Evolutionary conservation across 768 basidiomycete genomes (phyloP).

Genomic region (Pleurotus pulmonarius): DNA sequence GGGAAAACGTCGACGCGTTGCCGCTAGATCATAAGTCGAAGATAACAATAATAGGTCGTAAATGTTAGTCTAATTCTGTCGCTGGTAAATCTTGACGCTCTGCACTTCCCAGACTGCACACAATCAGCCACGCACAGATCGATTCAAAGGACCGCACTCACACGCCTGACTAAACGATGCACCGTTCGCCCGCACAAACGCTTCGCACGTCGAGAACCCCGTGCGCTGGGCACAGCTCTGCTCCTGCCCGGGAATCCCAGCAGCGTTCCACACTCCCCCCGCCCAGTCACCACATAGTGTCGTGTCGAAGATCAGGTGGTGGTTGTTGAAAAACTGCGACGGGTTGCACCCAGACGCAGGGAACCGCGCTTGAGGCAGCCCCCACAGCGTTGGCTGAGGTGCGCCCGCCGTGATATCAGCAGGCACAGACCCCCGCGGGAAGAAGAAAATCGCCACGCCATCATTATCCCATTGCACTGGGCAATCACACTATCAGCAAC

Average conservation of each 20-base stretch:
- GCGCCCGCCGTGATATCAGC: conserved; percentile 66
- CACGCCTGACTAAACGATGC: conserved; percentile 72
- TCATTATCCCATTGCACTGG: conserved; percentile 71
- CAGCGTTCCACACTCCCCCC: conserved; percentile 63
- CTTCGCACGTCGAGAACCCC: conserved; percentile 75
- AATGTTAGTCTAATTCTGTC: conserved; percentile 13
- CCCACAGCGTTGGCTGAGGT: conserved; percentile 80
- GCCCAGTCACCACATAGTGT: conserved; percentile 94
- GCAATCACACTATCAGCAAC: conserved; percentile 1
- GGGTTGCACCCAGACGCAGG: conserved; percentile 73
- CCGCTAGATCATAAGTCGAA: not conserved
- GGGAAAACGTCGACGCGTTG: not conserved
- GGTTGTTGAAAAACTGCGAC: conserved; percentile 72
- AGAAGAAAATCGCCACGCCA: conserved; percentile 83
- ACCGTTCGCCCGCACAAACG: conserved; percentile 73
- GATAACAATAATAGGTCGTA: not conserved
- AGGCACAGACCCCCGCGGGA: conserved; percentile 71
- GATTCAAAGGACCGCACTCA: conserved; percentile 34
- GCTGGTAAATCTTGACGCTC: conserved; percentile 71
- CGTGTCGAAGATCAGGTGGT: conserved; percentile 81
- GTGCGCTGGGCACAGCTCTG: conserved; percentile 84
- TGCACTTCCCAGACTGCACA: conserved; percentile 76
- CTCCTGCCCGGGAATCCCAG: conserved; percentile 80
- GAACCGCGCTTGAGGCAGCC: conserved; percentile 75
- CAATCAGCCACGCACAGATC: not conserved